A percentile compares a stretch with the other conserved stretches of the same genome.
Evolutionary conservation across 139 green algal genomes (phyloP).

Genomic region (Chlamydomonas sp.): DNA sequence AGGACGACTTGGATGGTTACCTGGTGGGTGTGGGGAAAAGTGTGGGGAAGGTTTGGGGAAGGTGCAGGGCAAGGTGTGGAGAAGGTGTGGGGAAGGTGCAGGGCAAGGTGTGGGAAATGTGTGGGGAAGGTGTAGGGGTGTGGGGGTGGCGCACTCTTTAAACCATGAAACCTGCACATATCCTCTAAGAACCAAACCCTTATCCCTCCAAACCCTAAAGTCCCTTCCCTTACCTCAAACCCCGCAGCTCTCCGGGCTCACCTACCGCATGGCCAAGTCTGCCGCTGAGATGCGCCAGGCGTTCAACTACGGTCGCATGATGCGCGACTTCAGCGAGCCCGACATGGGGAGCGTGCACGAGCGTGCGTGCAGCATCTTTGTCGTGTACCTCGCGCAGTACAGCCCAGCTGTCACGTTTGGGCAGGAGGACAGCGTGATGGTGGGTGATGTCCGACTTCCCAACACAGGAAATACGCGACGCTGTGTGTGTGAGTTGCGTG

Average conservation of each 20-base stretch:
- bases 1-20: slow-evolving; percentile 34
- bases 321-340: slow-evolving; percentile 29
- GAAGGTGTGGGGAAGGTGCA: no score
- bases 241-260: not conserved
- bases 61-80: no score
- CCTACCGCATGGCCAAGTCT: slow-evolving; percentile 18
- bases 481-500: no score
- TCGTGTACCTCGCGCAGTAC: slow-evolving; percentile 50
- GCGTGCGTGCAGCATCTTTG: slow-evolving; percentile 44
- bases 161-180: no score
- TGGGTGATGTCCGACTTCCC: slow-evolving; percentile 13
- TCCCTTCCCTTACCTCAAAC: not conserved
- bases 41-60: not conserved
- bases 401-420: slow-evolving; percentile 38
- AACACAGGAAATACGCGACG: not conserved
- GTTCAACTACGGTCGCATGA: slow-evolving; percentile 36
- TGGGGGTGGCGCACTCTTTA: no score
- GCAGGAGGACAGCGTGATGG: slow-evolving; percentile 52
- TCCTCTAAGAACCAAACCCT: no score
- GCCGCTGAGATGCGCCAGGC: slow-evolving; percentile 27
- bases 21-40: slow-evolving; percentile 5
- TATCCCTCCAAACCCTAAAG: no score
- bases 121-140: no score
- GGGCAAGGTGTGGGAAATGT: no score
- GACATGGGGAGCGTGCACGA: slow-evolving; percentile 56